Conservation (phyloP, 2,329 filamentous ascomycete species). For the Fusarium subtropicale region DNA sequence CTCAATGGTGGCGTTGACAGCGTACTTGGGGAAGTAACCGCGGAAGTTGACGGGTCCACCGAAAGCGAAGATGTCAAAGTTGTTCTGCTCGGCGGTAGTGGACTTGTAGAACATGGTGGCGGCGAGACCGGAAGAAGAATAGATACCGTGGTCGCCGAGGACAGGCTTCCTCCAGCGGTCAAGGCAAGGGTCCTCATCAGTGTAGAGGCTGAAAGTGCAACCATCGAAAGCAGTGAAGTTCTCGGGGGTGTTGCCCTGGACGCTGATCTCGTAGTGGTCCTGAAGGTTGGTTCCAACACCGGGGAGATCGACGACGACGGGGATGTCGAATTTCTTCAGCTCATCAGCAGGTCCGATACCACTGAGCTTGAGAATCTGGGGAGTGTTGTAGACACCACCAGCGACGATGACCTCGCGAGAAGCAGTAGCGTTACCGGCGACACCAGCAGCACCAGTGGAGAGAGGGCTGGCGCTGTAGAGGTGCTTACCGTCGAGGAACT, state of each 20-base stretch:
- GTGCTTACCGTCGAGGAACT: constrained; percentile 47
- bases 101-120: constrained; percentile 57
- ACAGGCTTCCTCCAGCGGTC: constrained; percentile 49
- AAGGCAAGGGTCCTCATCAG: constrained; percentile 53
- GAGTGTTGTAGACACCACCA: constrained; percentile 62
- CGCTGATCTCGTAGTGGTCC: constrained; percentile 61
- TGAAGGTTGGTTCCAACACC: constrained; percentile 70
- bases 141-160: constrained; percentile 48
- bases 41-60: constrained; percentile 66
- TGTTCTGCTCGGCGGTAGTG: constrained; percentile 51
- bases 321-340: constrained; percentile 58
- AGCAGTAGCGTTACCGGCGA: constrained; percentile 40
- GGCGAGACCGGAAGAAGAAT: constrained; percentile 63
- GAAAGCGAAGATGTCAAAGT: constrained; percentile 65
- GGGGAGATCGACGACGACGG: constrained; percentile 59
- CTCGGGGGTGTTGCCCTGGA: constrained; percentile 47
- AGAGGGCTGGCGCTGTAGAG: constrained; percentile 41
- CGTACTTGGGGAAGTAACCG: constrained; percentile 68
- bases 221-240: constrained; percentile 48
- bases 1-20: constrained; percentile 57
- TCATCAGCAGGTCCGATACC: constrained; percentile 60
- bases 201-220: constrained; percentile 50
- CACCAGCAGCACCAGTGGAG: constrained; percentile 19
- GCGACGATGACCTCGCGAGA: constrained; percentile 62
- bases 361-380: constrained; percentile 64